Conservation (phyloP, 108 stramenopile species). For the Fragilaria radians region DNA sequence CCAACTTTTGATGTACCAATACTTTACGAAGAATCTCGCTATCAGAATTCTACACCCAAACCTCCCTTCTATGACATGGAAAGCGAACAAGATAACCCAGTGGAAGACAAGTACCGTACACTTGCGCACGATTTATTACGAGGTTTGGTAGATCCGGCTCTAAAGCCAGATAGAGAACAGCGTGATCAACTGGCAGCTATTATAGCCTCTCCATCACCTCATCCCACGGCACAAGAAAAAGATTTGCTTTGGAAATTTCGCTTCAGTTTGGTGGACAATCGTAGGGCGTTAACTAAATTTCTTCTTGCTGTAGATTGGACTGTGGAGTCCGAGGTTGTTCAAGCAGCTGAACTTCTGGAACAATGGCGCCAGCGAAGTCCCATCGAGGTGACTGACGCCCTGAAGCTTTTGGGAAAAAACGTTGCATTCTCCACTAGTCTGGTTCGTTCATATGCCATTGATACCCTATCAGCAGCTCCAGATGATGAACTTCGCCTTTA, state of each 20-base stretch:
- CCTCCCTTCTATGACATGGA: conserved; percentile 56
- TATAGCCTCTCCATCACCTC: conserved; percentile 77
- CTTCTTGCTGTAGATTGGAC: conserved; percentile 95
- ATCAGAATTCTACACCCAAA: conserved; percentile 32
- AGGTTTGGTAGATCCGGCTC: conserved; percentile 88
- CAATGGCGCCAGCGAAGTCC: conserved; percentile 91
- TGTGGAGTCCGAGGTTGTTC: conserved; percentile 87
- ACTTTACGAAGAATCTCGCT: conserved; percentile 74
- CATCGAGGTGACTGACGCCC: conserved; percentile 93
- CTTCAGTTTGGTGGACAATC: conserved; percentile 91
- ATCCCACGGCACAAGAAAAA: conserved; percentile 82
- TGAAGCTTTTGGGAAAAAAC: conserved; percentile 93
- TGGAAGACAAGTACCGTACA: conserved; percentile 95
- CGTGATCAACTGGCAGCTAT: conserved; percentile 72
- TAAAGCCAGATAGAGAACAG: conserved; percentile 90
- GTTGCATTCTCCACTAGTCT: conserved; percentile 84
- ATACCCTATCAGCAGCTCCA: conserved; percentile 79
- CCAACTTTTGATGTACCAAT: conserved; percentile 71
- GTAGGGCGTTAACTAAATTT: conserved; percentile 91
- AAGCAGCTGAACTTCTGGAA: conserved; percentile 89
- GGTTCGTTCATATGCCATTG: conserved; percentile 94
- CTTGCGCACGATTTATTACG: conserved; percentile 89
- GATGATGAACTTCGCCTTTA: conserved; percentile 94
- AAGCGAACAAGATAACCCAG: conserved; percentile 67
- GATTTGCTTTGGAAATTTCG: conserved; percentile 96